Base-by-base conservation (phyloP, 495 filamentous ascomycete genomes). In the Penicillium turbatum region DNA sequence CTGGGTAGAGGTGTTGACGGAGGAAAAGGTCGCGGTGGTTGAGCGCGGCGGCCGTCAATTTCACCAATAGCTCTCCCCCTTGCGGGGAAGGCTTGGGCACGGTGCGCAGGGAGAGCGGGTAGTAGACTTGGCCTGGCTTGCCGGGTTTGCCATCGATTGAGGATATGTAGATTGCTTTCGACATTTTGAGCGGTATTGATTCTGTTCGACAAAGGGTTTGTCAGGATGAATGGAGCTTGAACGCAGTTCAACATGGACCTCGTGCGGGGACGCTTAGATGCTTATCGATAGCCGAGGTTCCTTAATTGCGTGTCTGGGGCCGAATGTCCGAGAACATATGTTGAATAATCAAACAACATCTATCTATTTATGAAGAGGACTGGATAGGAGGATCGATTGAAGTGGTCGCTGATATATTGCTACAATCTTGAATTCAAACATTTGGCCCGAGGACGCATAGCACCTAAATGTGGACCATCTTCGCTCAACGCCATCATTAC, bases 1-100 rank as follows among this genome's bases (percentile, higher is more conserved):
- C 84, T 1, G 92, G 92, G 76, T 97, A 97, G 10, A 95, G 82
- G 61, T 90, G 86, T 64, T 92, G 90, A 50, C 91, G 88, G 69
- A 93, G 86, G 78, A 95, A 95, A 61, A 92, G 79, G 68, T 96
- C 91, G 48, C 89, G 87, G 74, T 96, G 92, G 73, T 96, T 97
- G 48, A 96, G 83, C 13, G 91, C 83, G 8, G 85, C 86, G 38
- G 90, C 87, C 30, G 78, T 78, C 62, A 96, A 61, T 53, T 79
- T 79, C 52, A 97, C 61, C 30, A 90, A 74, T 53, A 95, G 68
- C 57, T 93, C 82, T 51, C 70, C 67, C 15, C 80, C 78, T 15
- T 81, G 76, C 5, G 88, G 85, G 34, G 73, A 71, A 27, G 84
- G 85, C 43, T 72, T 69, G 49, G 87, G 81, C 54, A 83, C 65